Evolutionary conservation across 2,329 filamentous ascomycete genomes (phyloP).

Genomic region (Neonectria sp.): DNA sequence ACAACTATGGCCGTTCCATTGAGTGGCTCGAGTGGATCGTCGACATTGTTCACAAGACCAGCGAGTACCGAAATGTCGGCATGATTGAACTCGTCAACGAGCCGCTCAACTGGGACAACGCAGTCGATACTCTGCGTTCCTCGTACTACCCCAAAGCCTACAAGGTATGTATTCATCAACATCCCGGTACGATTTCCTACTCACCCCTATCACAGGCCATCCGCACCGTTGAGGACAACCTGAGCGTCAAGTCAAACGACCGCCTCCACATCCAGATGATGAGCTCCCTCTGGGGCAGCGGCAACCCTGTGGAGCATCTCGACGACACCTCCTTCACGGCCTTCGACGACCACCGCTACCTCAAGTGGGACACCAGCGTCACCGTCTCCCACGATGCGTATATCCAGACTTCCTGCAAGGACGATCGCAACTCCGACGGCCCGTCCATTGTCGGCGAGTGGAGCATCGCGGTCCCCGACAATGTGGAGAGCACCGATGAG

Average conservation of each 20-base stretch:
- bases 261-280: conserved; percentile 67
- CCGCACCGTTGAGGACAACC: conserved; percentile 61
- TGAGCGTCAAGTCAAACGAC: conserved; percentile 58
- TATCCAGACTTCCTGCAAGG: conserved; percentile 64
- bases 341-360: conserved; percentile 73
- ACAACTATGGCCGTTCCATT: conserved; percentile 69
- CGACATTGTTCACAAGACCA: conserved; percentile 63
- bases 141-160: conserved; percentile 42
- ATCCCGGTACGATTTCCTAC: accelerated
- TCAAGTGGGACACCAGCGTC: conserved; percentile 63
- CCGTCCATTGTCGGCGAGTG: conserved; percentile 71
- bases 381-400: conserved; percentile 58
- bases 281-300: conserved; percentile 69
- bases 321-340: conserved; percentile 59
- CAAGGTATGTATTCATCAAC: conserved; percentile 19
- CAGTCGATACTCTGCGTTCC: conserved; percentile 38
- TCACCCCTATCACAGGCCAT: conserved; percentile 52
- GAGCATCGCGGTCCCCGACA: conserved; percentile 65
- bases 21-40: conserved; percentile 71
- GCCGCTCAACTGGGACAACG: conserved; percentile 38
- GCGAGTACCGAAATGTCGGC: conserved; percentile 68
- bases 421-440: conserved; percentile 59
- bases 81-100: conserved; percentile 67
- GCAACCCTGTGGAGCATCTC: conserved; percentile 64
- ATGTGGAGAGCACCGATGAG: conserved; percentile 60